Percentiles rank a stretch among this genome's conserved stretches.
These are phyloP conservation scores for Xylariales sp. DNA, from an alignment of 2,329 filamentous ascomycete species.

Conservation along the genomic window DNA sequence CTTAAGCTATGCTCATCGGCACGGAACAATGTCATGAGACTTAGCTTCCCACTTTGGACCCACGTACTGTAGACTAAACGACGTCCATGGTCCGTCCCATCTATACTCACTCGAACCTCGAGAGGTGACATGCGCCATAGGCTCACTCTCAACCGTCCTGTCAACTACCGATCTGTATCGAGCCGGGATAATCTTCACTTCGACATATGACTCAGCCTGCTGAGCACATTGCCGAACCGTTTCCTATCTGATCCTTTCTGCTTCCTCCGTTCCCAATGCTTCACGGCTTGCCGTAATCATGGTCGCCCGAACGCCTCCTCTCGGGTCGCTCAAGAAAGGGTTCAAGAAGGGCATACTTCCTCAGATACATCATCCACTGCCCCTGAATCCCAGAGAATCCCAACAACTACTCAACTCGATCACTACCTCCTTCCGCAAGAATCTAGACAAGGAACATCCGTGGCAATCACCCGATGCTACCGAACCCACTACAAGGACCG, in stretches of 20 bases:
- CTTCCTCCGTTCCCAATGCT: not conserved
- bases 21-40: too few species aligned
- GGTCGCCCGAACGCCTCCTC: slow-evolving; percentile 29
- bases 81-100: too few species aligned
- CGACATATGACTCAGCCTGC: too few species aligned
- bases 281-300: slow-evolving; percentile 12
- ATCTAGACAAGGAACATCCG: slow-evolving; percentile 55
- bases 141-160: too few species aligned
- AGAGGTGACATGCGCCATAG: too few species aligned
- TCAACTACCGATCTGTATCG: too few species aligned
- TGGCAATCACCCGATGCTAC: slow-evolving; percentile 28
- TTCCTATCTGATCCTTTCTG: not conserved
- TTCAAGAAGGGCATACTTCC: slow-evolving; percentile 36
- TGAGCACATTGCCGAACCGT: not conserved
- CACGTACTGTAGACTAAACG: too few species aligned
- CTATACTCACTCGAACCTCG: too few species aligned
- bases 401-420: slow-evolving; percentile 51
- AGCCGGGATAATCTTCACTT: too few species aligned
- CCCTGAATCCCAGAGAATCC: slow-evolving; percentile 45
- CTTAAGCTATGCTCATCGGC: too few species aligned
- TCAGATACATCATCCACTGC: slow-evolving; percentile 47
- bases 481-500: slow-evolving; percentile 11
- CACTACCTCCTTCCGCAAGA: slow-evolving; percentile 52
- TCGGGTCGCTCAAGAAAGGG: slow-evolving; percentile 32
- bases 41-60: too few species aligned